phyloP scores from a whole-genome alignment of 2,329 filamentous ascomycete species.

The Mycocentrospora acerina region DNA sequence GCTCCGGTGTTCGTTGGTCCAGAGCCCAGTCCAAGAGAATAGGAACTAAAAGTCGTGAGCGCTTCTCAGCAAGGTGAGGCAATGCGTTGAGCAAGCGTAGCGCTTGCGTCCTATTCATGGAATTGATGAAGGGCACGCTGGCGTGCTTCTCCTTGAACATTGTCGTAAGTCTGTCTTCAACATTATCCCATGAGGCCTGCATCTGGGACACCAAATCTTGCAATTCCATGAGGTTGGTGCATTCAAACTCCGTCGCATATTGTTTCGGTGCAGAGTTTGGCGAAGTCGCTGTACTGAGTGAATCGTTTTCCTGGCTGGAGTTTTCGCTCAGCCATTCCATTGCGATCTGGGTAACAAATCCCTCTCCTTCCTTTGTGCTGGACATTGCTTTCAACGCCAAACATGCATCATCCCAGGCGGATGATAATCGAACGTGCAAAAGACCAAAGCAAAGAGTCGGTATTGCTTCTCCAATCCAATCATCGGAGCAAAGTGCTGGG shows the following conservation, averaged over 20 bases:
- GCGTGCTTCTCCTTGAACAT: slow-evolving; percentile 67
- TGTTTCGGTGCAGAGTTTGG: slow-evolving; percentile 18
- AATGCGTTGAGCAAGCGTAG: slow-evolving; percentile 74
- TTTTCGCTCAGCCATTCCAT: slow-evolving; percentile 69
- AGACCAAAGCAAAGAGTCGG: slow-evolving; percentile 86
- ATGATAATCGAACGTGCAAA: slow-evolving; percentile 80
- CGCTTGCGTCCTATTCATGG: slow-evolving; percentile 71
- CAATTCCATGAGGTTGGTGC: slow-evolving; percentile 68
- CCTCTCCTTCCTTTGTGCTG: slow-evolving; percentile 70
- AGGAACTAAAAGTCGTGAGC: slow-evolving; percentile 81
- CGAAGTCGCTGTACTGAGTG: slow-evolving; percentile 3
- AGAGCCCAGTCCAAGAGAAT: slow-evolving; percentile 77
- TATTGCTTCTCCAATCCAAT: slow-evolving; percentile 70
- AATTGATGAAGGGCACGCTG: slow-evolving; percentile 52
- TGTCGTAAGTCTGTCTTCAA: slow-evolving; percentile 58
- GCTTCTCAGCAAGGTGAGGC: slow-evolving; percentile 79
- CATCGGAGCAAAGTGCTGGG: slow-evolving; percentile 57
- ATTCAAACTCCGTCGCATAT: slow-evolving; percentile 75
- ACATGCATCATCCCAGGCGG: slow-evolving; percentile 83
- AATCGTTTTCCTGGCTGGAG: slow-evolving; percentile 9
- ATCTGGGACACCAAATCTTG: slow-evolving; percentile 20
- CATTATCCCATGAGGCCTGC: slow-evolving; percentile 16
- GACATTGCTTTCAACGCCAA: slow-evolving; percentile 74
- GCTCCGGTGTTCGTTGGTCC: slow-evolving; percentile 14
- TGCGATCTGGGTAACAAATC: slow-evolving; percentile 68